Conservation (phyloP, 768 basidiomycete species). For the Rhodotorula babjevae region DNA sequence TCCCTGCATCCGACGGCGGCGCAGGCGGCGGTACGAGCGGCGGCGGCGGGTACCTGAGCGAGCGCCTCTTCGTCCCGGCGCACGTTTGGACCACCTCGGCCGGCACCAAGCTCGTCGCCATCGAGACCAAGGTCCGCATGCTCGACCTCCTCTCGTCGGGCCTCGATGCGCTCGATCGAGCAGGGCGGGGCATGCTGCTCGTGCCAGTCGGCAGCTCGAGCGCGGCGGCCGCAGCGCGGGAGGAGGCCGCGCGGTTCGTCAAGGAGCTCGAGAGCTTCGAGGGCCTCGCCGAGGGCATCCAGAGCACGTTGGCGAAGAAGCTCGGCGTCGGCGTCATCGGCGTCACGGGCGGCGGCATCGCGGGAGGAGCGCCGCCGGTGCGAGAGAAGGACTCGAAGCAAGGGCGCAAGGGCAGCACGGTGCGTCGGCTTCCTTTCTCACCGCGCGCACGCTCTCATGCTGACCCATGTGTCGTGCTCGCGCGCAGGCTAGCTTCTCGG, state of each 20-base stretch:
- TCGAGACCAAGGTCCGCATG: constrained; percentile 79
- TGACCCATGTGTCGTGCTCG: background rate
- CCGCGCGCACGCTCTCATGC: accelerated
- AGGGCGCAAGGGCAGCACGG: constrained; percentile 31
- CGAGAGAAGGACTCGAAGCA: constrained; percentile 54
- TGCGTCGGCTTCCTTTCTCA: background rate
- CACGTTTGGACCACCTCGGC: constrained; percentile 82
- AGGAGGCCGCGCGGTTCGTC: constrained; percentile 64
- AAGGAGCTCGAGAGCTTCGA: constrained; percentile 86
- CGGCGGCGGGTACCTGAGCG: constrained; percentile 78
- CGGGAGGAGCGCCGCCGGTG: constrained; percentile 70
- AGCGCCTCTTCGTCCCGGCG: constrained; percentile 75
- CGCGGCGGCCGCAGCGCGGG: background rate
- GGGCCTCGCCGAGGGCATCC: constrained; percentile 63
- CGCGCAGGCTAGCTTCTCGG: constrained; percentile 37
- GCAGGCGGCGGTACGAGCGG: constrained; percentile 38
- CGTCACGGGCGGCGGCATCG: constrained; percentile 5
- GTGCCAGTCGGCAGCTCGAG: background rate
- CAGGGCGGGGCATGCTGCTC: constrained; percentile 56
- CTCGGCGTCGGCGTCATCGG: constrained; percentile 23
- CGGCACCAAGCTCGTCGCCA: constrained; percentile 73
- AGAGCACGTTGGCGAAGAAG: constrained; percentile 42
- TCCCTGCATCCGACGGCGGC: constrained; percentile 46
- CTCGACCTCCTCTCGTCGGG: constrained; percentile 73
- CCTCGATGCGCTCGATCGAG: constrained; percentile 65